Evolutionary conservation across 805 yeast species (phyloP).

Genomic region (Wickerhamomyces mucosus): DNA sequence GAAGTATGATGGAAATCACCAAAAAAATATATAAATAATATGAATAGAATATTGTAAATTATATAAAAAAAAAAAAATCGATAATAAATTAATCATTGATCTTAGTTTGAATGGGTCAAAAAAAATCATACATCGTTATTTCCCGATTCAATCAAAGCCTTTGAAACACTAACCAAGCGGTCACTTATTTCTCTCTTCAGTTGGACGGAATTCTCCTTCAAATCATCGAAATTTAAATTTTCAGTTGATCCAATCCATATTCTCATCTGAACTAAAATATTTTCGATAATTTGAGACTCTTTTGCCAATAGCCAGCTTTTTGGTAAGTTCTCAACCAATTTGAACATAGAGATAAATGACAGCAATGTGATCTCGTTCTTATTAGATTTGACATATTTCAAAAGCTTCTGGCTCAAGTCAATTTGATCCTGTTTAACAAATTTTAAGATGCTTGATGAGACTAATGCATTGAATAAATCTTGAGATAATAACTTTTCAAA

Average conservation of each 20-base stretch:
- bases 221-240: conserved; percentile 15
- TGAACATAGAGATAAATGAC: conserved; percentile 20
- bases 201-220: conserved; percentile 14
- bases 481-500: conserved; percentile 14
- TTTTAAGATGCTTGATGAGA: conserved; percentile 16
- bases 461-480: conserved; percentile 18
- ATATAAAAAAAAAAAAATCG: no score
- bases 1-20: no score
- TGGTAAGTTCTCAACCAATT: conserved; percentile 18
- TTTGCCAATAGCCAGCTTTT: conserved; percentile 12
- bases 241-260: conserved; percentile 22
- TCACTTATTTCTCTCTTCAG: conserved; percentile 23
- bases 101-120: no score
- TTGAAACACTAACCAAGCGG: conserved; percentile 15
- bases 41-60: no score
- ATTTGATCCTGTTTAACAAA: conserved; percentile 11
- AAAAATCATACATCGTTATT: no score
- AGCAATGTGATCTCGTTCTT: conserved; percentile 16
- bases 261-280: conserved; percentile 17
- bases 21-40: no score
- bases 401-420: conserved; percentile 8
- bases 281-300: conserved; percentile 12
- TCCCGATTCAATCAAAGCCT: conserved; percentile 1
- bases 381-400: conserved; percentile 12
- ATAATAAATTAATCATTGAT: no score